Conservation (phyloP, 1,284 basidiomycete genomes). For the Boletus calvinii region DNA sequence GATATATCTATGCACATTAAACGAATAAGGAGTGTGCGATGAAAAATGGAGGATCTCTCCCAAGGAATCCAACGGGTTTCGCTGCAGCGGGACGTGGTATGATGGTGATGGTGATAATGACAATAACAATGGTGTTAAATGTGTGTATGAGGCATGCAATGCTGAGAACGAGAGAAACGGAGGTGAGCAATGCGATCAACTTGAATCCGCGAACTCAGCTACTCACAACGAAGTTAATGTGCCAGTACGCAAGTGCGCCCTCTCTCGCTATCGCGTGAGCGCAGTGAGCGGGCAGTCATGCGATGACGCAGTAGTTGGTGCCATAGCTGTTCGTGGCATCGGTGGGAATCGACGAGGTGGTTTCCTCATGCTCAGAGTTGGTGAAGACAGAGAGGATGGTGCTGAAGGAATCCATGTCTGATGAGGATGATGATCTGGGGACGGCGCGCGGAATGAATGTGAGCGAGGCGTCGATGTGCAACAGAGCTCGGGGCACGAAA, state of each 20-base stretch:
- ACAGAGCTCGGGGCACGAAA: not conserved
- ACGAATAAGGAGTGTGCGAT: constrained; percentile 17
- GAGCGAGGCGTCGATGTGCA: not conserved
- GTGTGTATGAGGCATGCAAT: constrained; percentile 8
- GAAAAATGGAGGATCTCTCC: constrained; percentile 6
- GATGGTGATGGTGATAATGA: constrained; percentile 6
- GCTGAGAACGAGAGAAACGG: constrained; percentile 2
- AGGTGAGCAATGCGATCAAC: constrained; percentile 14
- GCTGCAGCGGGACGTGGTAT: constrained; percentile 4
- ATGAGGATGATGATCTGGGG: not conserved
- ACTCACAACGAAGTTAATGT: constrained; percentile 26
- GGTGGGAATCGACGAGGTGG: constrained; percentile 13
- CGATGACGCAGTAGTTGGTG: constrained; percentile 20
- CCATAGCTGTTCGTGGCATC: constrained; percentile 8
- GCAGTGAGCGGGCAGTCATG: constrained; percentile 11
- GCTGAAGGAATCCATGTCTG: constrained; percentile 26
- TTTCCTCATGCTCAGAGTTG: constrained; percentile 4
- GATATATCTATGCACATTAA: constrained; percentile 16
- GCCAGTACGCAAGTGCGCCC: not conserved
- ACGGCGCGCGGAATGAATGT: not conserved
- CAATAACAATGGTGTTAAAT: constrained; percentile 9
- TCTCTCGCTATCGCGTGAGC: not conserved
- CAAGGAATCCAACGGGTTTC: constrained; percentile 5
- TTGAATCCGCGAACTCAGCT: no score
- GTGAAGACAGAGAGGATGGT: constrained; percentile 17